Percentiles rank a stretch among this genome's conserved stretches.
Conservation (phyloP, 768 basidiomycete species). For the Russula sp. region DNA sequence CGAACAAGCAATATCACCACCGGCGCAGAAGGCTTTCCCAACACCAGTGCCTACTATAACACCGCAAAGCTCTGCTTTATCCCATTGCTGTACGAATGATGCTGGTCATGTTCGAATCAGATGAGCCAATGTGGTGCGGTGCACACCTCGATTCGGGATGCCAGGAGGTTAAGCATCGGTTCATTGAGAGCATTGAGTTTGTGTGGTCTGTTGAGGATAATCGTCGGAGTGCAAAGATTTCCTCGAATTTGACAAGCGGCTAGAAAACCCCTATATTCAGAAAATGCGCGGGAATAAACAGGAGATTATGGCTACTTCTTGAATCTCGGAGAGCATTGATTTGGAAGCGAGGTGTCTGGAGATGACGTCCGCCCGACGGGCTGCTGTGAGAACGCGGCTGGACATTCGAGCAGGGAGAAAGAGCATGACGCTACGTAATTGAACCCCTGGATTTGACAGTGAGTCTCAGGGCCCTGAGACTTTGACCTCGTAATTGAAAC, state of each 20-base stretch:
- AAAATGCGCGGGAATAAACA: background rate
- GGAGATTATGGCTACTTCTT: slow-evolving; percentile 10
- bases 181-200: slow-evolving; percentile 82
- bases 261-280: slow-evolving; percentile 27
- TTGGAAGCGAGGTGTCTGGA: slow-evolving; percentile 40
- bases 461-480: too few species aligned
- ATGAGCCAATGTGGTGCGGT: background rate
- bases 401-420: slow-evolving; percentile 20
- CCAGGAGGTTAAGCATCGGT: slow-evolving; percentile 69
- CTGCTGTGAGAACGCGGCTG: slow-evolving; percentile 30
- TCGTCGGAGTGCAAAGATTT: slow-evolving; percentile 57
- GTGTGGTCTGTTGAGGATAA: slow-evolving; percentile 73
- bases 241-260: slow-evolving; percentile 63
- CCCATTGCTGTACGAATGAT: slow-evolving; percentile 62
- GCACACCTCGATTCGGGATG: slow-evolving; percentile 72
- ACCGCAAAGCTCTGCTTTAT: slow-evolving; percentile 62
- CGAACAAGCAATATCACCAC: slow-evolving; percentile 90
- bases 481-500: too few species aligned
- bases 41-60: slow-evolving; percentile 69
- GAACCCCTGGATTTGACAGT: too few species aligned
- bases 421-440: slow-evolving; percentile 13
- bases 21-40: slow-evolving; percentile 85
- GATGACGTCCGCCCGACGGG: slow-evolving; percentile 37
- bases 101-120: background rate
- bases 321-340: slow-evolving; percentile 6